A percentile compares a stretch with the other conserved stretches of the same genome.
phyloP scores from a whole-genome alignment of 345 rosid species.

The Syzygium grande region DNA sequence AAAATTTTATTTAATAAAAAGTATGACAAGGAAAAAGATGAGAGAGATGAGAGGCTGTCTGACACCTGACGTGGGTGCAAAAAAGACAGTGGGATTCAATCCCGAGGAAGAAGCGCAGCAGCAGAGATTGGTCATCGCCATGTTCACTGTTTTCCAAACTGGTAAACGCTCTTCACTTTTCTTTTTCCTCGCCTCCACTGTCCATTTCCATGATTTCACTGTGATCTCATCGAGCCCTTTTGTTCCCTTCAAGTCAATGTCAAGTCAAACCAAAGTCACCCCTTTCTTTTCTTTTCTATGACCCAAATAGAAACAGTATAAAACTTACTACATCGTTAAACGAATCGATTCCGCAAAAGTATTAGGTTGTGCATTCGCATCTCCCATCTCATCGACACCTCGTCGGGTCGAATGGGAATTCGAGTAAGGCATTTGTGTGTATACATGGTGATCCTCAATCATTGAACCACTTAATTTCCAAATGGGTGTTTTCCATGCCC shows the following conservation, averaged over 20 bases:
- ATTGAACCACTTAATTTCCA: background rate
- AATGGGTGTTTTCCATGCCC: background rate
- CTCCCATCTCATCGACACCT: background rate
- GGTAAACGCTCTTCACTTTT: background rate
- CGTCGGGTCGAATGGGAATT: background rate
- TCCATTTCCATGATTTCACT: background rate
- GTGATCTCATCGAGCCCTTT: background rate
- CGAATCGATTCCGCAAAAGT: too few relatives aligned
- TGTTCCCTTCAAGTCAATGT: background rate
- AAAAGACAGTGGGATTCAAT: slow-evolving; percentile 32
- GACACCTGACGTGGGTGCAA: slow-evolving; percentile 27
- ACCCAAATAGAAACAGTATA: background rate
- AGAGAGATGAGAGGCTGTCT: slow-evolving; percentile 11
- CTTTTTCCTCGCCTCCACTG: background rate
- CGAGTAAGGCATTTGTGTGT: too few relatives aligned
- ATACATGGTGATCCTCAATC: background rate
- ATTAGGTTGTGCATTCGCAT: too few relatives aligned
- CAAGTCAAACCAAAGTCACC: background rate
- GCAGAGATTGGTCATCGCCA: background rate
- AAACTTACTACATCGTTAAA: background rate
- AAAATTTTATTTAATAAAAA: background rate
- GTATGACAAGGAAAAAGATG: background rate
- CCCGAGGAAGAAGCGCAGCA: slow-evolving; percentile 7
- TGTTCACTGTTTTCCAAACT: background rate
- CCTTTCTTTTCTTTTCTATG: too few relatives aligned